Base-by-base conservation (phyloP, 2,329 filamentous ascomycete genomes). In the Botryotinia narcissicola region DNA sequence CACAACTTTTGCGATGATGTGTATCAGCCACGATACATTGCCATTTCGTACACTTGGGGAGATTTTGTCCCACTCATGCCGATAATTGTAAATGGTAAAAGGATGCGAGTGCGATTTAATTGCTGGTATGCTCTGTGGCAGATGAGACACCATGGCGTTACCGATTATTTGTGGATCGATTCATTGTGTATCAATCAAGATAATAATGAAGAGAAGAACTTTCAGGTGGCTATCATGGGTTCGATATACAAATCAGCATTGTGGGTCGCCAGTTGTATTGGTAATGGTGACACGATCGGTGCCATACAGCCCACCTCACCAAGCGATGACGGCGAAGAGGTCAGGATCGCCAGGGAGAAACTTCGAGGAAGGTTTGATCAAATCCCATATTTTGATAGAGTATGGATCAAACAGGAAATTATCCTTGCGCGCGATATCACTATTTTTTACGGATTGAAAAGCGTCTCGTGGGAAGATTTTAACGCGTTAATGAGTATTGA, bases 151-250 rank as follows among this genome's bases (percentile, higher is more conserved):
- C 35, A 40, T 20, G n/a, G 68, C 14, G 29, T 73, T 0, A 61
- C 71, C 60, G 46, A 67, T n/a, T 69, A 73, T 42, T 32, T 77
- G 9, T 78, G 75, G 75, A 73, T 74, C 3, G 76, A 76, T 73
- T 73, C 74, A 6, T n/a, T 77, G 1, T 78, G 76, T 29, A 77
- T 78, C 48, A 70, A 77, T 63, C 75, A 78, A 61, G 57, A 59
- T 3, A 54, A 77, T 29, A 57, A 70, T 25, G 48, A 37, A 3
- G 75, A 78, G 40, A 75, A 73, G 48, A 73, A 67, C 22, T 61
- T 66, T 1, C 76, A 78, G 37, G 72, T 78, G 1, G 54, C 71
- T 7, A 51, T 60, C 4, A 78, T 77, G 75, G 66, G 75, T 44
- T 70, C 70, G 35, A 60, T 77, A 20, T 77, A 77, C n/a, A 63